Evolutionary conservation across 140 eudicot species (phyloP), one percentile per base, ranked within the genome.

Genomic region (Stevia rebaudiana): DNA sequence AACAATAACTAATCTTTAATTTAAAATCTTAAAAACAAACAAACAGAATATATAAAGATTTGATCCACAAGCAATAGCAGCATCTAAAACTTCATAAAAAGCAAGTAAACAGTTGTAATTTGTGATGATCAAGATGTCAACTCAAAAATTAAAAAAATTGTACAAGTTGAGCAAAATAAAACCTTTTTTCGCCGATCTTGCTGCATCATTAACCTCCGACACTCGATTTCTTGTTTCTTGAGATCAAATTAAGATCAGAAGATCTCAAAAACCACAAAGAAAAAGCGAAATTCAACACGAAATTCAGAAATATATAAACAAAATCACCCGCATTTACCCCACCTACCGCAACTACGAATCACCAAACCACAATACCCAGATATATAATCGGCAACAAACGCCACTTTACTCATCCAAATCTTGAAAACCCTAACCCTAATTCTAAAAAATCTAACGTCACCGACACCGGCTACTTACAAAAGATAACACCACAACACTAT

Each of bases 121-220:
- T 37, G 17, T 23, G 50, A 50, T 50, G 62, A 44, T 35, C 8
- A 41, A 51, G 42, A 50, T 13, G 24, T 11, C 30, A 57, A 37
- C 39, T 37, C 22, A 46, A 56, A 48, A 15, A 50, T 28, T 0
- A 35, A 21, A 46, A 3, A 8, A 31, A 65, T 39, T 33, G 3
- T 56, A 64, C 31, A 10, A 52, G 28, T 47, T 19, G 41, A 71
- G 30, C 39, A 41, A 48, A 54, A 24, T 63, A 2, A 58, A 50
- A 85, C 94, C 81, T 85, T 85, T 68, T 75, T 79, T 31, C 86
- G 66, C 31, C 85, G 94, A 80, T 82, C 82, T 47, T 81, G 88
- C 80, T 79, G 94, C 94, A 85, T 85, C 80, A 25, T 70, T 31
- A 28, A 60, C 35, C 22, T 61, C 19, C 25, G 5, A 64, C 24